Evolutionary conservation across 352 stramenopile genomes (phyloP).

Genomic region (Pythium apleroticum): DNA sequence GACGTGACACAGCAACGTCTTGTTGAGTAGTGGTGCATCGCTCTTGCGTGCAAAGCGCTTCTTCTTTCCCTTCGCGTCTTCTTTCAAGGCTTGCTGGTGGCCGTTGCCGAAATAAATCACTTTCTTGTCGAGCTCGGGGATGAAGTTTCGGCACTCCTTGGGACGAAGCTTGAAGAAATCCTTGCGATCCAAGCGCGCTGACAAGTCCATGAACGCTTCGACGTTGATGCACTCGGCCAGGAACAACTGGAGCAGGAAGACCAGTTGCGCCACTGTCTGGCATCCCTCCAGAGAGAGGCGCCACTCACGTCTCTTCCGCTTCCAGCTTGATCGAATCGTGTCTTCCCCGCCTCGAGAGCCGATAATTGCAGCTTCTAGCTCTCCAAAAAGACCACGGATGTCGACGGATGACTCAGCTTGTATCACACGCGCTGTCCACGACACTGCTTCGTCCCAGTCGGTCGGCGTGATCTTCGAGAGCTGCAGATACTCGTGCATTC

Average conservation of each 20-base stretch:
- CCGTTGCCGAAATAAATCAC: slow-evolving; percentile 87
- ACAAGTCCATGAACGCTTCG: slow-evolving; percentile 79
- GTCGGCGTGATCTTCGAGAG: slow-evolving; percentile 49
- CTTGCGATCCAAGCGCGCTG: slow-evolving; percentile 61
- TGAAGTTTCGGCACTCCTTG: slow-evolving; percentile 76
- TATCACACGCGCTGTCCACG: slow-evolving; percentile 43
- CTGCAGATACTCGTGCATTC: slow-evolving; percentile 54
- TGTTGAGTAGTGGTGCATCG: slow-evolving; percentile 44
- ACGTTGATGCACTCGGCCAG: slow-evolving; percentile 79
- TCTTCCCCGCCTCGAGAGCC: slow-evolving; percentile 42
- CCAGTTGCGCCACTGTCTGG: slow-evolving; percentile 68
- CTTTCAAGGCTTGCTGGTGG: slow-evolving; percentile 72
- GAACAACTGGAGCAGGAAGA: slow-evolving; percentile 71
- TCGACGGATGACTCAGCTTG: slow-evolving; percentile 33
- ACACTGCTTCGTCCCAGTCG: slow-evolving; percentile 44
- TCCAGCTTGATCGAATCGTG: slow-evolving; percentile 69
- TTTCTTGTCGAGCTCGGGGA: slow-evolving; percentile 60
- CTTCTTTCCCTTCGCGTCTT: slow-evolving; percentile 76
- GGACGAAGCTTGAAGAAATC: slow-evolving; percentile 77
- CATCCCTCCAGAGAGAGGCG: slow-evolving; percentile 57
- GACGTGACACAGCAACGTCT: slow-evolving; percentile 64
- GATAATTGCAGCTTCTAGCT: slow-evolving; percentile 61
- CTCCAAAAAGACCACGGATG: slow-evolving; percentile 44
- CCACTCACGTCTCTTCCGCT: slow-evolving; percentile 75
- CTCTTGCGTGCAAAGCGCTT: slow-evolving; percentile 76